Evolutionary conservation across 305 asterid species (phyloP).

Genomic region (Rubia peregrina): DNA sequence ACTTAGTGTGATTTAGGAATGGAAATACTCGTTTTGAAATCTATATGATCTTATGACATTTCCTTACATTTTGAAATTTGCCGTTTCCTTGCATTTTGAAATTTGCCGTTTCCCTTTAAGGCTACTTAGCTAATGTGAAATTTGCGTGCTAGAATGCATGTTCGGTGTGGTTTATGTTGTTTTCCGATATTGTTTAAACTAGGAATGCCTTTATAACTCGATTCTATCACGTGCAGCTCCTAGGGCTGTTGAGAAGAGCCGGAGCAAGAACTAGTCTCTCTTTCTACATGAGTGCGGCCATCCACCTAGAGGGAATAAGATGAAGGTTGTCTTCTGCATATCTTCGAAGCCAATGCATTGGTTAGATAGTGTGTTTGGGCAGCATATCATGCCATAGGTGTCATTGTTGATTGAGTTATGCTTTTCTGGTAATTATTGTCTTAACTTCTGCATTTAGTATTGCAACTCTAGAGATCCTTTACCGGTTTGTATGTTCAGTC

Average conservation of each 20-base stretch:
- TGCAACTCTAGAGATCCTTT: slow-evolving; percentile 8
- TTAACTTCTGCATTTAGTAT: slow-evolving; percentile 15
- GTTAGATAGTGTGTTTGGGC: slow-evolving; percentile 20
- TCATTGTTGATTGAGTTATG: slow-evolving; percentile 14
- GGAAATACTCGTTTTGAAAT: neutral
- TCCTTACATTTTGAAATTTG: too few species aligned
- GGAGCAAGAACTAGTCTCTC: slow-evolving; percentile 27
- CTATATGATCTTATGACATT: neutral
- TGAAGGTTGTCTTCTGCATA: slow-evolving; percentile 9
- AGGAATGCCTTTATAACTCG: slow-evolving; percentile 10
- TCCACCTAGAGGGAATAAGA: slow-evolving; percentile 12
- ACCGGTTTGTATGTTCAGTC: slow-evolving; percentile 18
- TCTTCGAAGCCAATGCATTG: slow-evolving; percentile 12
- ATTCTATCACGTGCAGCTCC: slow-evolving; percentile 31
- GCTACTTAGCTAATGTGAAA: neutral
- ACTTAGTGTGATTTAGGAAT: neutral
- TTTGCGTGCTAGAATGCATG: too few species aligned
- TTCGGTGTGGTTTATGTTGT: neutral
- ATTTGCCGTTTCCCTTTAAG: too few species aligned
- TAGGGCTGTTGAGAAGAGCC: slow-evolving; percentile 38
- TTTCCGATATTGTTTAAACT: neutral
- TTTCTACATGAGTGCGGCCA: slow-evolving; percentile 26
- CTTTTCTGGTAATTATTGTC: slow-evolving; percentile 19
- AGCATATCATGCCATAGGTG: slow-evolving; percentile 25
- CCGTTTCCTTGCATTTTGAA: too few species aligned